phyloP scores from a whole-genome alignment of 2,329 filamentous ascomycete genomes.

The Xylaria sp. region DNA sequence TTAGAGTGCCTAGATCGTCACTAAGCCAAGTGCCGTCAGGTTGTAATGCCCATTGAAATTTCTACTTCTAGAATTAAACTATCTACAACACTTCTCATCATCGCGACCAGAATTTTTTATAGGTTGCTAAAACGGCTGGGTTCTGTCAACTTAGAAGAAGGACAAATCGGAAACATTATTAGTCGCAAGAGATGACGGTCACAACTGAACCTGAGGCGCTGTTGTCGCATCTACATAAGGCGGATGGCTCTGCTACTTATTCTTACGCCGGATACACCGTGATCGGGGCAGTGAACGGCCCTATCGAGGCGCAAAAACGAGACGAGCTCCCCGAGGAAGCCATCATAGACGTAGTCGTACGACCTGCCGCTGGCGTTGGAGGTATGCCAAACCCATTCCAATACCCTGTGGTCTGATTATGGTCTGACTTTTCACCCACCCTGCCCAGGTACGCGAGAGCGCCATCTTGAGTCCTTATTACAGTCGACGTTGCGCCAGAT shows the following conservation, averaged over 20 bases:
- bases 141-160: background rate
- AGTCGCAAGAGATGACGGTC: constrained; percentile 55
- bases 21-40: background rate
- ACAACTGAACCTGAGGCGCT: constrained; percentile 62
- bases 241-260: constrained; percentile 84
- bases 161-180: background rate
- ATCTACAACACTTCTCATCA: constrained; percentile 18
- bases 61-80: constrained; percentile 21
- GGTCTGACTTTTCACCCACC: constrained; percentile 28
- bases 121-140: constrained; percentile 4
- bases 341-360: constrained; percentile 87
- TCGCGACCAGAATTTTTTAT: constrained; percentile 1
- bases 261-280: constrained; percentile 81
- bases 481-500: constrained; percentile 78
- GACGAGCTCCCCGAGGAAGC: constrained; percentile 95
- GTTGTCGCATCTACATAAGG: constrained; percentile 71
- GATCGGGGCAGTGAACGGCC: constrained; percentile 89
- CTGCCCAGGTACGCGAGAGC: constrained; percentile 72
- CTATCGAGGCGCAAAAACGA: constrained; percentile 86
- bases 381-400: constrained; percentile 61
- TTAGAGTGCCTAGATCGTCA: background rate
- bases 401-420: constrained; percentile 34
- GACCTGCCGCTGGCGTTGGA: constrained; percentile 85
- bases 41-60: constrained; percentile 20
- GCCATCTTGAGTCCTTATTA: constrained; percentile 83